Evolutionary conservation across 176 grass and related monocot genomes (phyloP).

Genomic region (Avena eriantha): DNA sequence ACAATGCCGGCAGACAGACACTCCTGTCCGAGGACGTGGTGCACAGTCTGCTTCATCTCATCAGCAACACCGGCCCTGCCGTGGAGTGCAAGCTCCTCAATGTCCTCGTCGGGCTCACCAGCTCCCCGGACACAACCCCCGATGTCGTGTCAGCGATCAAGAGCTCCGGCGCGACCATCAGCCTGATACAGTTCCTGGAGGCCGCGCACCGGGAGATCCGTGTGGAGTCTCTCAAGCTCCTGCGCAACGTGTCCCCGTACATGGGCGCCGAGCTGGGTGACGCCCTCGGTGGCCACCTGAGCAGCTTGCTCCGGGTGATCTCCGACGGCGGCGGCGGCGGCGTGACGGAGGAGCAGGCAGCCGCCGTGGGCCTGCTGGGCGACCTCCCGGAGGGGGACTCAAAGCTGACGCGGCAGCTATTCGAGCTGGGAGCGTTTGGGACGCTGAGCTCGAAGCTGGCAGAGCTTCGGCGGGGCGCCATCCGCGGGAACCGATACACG

Average conservation of each 20-base stretch:
- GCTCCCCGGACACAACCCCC: constrained; percentile 48
- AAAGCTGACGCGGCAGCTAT: constrained; percentile 62
- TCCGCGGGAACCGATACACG: constrained; percentile 61
- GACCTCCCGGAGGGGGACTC: constrained; percentile 69
- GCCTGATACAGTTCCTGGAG: constrained; percentile 88
- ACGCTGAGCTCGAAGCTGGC: constrained; percentile 51
- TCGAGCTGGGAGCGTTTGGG: constrained; percentile 61
- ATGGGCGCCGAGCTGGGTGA: constrained; percentile 79
- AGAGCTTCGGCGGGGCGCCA: constrained; percentile 59
- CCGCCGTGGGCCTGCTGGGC: constrained; percentile 63
- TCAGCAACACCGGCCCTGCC: constrained; percentile 75
- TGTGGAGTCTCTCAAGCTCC: constrained; percentile 72
- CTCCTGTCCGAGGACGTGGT: constrained; percentile 73
- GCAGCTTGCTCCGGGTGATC: constrained; percentile 52
- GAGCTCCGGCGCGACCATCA: constrained; percentile 82
- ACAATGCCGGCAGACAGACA: constrained; percentile 48
- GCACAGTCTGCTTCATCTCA: constrained; percentile 80
- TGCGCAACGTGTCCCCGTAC: constrained; percentile 77
- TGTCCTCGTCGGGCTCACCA: constrained; percentile 78
- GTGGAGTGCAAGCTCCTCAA: constrained; percentile 75
- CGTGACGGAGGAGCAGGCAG: constrained; percentile 79
- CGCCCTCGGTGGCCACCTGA: constrained; percentile 58
- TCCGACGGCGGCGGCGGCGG: constrained; percentile 37
- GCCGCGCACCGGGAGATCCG: constrained; percentile 76
- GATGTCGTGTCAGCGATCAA: constrained; percentile 66